phyloP scores from a whole-genome alignment of 208 protist genomes.

The Acanthamoeba sp. region DNA sequence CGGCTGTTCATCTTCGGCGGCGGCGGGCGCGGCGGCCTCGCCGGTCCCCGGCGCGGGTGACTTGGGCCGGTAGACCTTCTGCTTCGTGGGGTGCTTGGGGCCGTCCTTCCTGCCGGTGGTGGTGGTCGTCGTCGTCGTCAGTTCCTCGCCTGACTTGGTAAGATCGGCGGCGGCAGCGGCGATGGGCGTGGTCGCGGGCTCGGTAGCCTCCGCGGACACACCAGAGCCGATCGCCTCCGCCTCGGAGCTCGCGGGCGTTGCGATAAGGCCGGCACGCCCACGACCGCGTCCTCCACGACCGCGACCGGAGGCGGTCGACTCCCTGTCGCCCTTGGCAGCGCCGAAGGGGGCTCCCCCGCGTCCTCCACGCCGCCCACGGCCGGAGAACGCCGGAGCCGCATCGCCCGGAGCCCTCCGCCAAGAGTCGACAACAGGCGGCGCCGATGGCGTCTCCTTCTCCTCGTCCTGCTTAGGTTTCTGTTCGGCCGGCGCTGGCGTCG shows the following conservation, averaged over 20 bases:
- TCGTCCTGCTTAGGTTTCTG: neutral
- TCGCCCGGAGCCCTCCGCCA: neutral
- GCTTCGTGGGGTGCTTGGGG: neutral
- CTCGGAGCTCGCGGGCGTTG: too few relatives aligned
- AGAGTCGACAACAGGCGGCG: neutral
- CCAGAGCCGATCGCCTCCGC: neutral
- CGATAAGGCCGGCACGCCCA: neutral
- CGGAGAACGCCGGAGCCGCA: neutral
- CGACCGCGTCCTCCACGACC: neutral
- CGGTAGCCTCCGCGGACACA: neutral
- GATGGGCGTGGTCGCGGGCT: neutral
- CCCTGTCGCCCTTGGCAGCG: neutral
- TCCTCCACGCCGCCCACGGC: neutral
- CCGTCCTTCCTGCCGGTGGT: neutral
- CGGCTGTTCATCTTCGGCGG: too few relatives aligned
- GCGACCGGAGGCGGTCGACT: neutral
- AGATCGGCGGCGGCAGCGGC: neutral
- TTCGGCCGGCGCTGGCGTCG: neutral
- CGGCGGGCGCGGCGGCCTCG: neutral
- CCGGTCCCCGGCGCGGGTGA: neutral
- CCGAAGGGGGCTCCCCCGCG: neutral
- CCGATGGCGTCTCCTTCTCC: neutral
- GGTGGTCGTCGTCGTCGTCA: too few relatives aligned
- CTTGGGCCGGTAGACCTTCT: slow-evolving; percentile 24
- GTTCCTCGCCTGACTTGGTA: neutral